These are phyloP conservation scores for Pythium brachiatum DNA, from an alignment of 352 stramenopile genomes.

Conservation along the genomic window DNA sequence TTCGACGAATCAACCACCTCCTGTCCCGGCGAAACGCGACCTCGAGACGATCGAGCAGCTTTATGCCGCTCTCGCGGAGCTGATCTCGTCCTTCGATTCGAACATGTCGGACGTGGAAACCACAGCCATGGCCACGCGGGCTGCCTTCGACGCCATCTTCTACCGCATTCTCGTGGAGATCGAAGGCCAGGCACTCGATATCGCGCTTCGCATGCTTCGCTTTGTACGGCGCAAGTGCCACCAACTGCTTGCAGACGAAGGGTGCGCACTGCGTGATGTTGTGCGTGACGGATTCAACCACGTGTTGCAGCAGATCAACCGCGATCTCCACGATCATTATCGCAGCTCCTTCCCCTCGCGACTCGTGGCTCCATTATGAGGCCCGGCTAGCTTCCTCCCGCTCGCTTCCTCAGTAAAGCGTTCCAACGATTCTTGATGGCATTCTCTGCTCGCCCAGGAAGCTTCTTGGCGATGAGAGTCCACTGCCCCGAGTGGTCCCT, in stretches of 20 bases:
- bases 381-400: background rate
- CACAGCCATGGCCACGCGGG: background rate
- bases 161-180: conserved; percentile 70
- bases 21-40: background rate
- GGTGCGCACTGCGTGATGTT: background rate
- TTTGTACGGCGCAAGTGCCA: conserved; percentile 66
- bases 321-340: conserved; percentile 49
- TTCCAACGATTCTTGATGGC: conserved; percentile 75
- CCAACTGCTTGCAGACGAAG: background rate
- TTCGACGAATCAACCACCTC: background rate
- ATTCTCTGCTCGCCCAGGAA: conserved; percentile 56
- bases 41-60: conserved; percentile 59
- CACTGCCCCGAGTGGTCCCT: conserved; percentile 38
- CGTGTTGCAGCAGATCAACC: conserved; percentile 58
- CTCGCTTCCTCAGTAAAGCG: conserved; percentile 12
- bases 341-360: conserved; percentile 36
- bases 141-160: conserved; percentile 71
- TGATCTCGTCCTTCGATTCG: background rate
- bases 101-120: background rate
- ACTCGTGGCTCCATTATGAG: conserved; percentile 45
- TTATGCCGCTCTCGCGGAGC: conserved; percentile 31
- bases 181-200: conserved; percentile 52
- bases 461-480: conserved; percentile 37
- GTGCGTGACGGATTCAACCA: conserved; percentile 48
- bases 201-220: conserved; percentile 63